Conservation (phyloP, 169 alveolate genomes). For the Eimeria zaria region DNA sequence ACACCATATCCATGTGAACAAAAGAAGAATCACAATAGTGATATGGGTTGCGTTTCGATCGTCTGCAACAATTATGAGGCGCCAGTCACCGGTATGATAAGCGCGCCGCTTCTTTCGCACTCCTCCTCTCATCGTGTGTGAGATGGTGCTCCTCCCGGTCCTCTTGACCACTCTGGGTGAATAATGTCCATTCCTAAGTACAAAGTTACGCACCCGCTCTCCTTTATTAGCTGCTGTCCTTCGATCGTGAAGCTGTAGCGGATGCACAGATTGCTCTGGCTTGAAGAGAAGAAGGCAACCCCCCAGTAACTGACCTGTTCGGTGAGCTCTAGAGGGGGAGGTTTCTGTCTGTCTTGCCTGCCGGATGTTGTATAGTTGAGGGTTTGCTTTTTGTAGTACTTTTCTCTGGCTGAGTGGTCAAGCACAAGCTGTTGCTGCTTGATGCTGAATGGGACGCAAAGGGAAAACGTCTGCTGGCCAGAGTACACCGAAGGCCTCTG, state of each 20-base stretch:
- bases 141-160: not conserved
- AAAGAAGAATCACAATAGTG: not conserved
- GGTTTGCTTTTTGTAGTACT: slow-evolving; percentile 48
- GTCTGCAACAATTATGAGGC: not conserved
- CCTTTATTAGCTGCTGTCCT: not conserved
- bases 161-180: not conserved
- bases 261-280: not conserved
- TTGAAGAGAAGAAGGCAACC: not conserved
- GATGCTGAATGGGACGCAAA: slow-evolving; percentile 32
- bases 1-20: not conserved
- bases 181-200: slow-evolving; percentile 17
- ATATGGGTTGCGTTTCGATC: not conserved
- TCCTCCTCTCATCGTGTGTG: slow-evolving; percentile 62
- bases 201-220: not conserved
- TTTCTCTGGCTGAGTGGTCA: slow-evolving; percentile 40
- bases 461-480: slow-evolving; percentile 36
- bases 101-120: slow-evolving; percentile 52
- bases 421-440: slow-evolving; percentile 56
- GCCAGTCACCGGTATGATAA: slow-evolving; percentile 43
- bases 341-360: slow-evolving; percentile 62
- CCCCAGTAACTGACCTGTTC: slow-evolving; percentile 28
- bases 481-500: slow-evolving; percentile 44
- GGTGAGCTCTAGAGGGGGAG: slow-evolving; percentile 45
- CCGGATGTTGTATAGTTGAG: slow-evolving; percentile 23
- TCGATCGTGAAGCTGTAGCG: not conserved